These are phyloP conservation scores for Penicillium glabrum DNA, from an alignment of 2,329 filamentous ascomycete species.

Conservation along the genomic window DNA sequence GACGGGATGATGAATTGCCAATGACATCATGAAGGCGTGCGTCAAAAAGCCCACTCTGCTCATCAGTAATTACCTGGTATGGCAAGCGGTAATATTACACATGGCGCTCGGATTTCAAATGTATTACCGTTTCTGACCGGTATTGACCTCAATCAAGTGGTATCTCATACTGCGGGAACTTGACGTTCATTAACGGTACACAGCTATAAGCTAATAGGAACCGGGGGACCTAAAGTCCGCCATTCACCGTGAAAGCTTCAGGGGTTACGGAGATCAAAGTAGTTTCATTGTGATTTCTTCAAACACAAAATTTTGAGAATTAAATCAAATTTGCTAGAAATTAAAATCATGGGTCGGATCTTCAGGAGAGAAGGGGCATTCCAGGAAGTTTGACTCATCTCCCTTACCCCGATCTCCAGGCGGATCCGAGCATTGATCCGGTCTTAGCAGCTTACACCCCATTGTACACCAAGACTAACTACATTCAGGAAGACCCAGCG, in stretches of 20 bases:
- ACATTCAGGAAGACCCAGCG: constrained; percentile 9
- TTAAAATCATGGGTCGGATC: constrained; percentile 15
- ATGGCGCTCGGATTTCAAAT: background rate
- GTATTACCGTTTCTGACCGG: background rate
- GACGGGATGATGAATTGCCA: background rate
- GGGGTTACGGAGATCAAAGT: background rate
- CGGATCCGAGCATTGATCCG: background rate
- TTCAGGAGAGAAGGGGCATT: constrained; percentile 29
- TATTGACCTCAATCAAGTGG: background rate
- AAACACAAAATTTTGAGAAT: background rate
- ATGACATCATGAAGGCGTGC: constrained; percentile 26
- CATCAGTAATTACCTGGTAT: background rate
- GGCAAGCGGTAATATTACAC: background rate
- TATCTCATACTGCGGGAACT: background rate
- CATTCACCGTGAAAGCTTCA: constrained; percentile 12
- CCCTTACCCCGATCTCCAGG: background rate
- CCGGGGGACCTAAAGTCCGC: constrained; percentile 9
- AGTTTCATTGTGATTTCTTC: no score
- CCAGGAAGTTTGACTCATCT: constrained; percentile 1
- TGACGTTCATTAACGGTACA: constrained; percentile 2
- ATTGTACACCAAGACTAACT: background rate
- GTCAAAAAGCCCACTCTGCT: background rate
- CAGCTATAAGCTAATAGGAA: constrained; percentile 10
- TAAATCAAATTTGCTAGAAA: background rate
- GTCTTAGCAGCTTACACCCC: background rate